These are phyloP conservation scores for Eimeria sp. DNA, from an alignment of 169 alveolate species.

Conservation along the genomic window DNA sequence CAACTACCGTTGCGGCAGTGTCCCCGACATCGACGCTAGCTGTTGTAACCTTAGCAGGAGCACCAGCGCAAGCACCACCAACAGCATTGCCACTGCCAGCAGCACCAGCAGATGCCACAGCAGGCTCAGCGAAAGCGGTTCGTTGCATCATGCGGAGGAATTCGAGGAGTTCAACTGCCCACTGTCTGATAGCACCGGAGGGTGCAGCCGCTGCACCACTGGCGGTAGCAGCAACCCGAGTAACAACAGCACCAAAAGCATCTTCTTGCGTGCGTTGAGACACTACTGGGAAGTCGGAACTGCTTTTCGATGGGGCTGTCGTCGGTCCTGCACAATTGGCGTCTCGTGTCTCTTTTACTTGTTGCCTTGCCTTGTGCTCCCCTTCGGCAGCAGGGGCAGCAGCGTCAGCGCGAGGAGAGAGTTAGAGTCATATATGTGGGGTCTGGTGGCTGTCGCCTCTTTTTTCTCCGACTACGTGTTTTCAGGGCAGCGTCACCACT, in stretches of 20 bases:
- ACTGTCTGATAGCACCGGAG: neutral
- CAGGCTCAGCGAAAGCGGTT: neutral
- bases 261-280: neutral
- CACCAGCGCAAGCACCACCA: constrained; percentile 27
- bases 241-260: neutral
- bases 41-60: no score
- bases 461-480: constrained; percentile 62
- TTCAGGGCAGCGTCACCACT: constrained; percentile 70
- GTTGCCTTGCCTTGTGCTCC: constrained; percentile 40
- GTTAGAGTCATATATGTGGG: constrained; percentile 69
- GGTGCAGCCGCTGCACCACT: constrained; percentile 25
- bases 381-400: constrained; percentile 23
- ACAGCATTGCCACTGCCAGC: neutral
- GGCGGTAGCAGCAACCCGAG: neutral
- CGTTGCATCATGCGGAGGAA: neutral
- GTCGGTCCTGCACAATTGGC: constrained; percentile 65
- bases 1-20: neutral
- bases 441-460: constrained; percentile 14
- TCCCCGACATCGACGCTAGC: neutral
- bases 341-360: constrained; percentile 52
- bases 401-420: constrained; percentile 7
- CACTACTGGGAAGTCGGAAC: constrained; percentile 28
- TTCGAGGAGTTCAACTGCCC: neutral
- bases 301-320: constrained; percentile 69
- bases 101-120: neutral